phyloP scores from a whole-genome alignment of 768 basidiomycete species.

The Galerina marginata region DNA sequence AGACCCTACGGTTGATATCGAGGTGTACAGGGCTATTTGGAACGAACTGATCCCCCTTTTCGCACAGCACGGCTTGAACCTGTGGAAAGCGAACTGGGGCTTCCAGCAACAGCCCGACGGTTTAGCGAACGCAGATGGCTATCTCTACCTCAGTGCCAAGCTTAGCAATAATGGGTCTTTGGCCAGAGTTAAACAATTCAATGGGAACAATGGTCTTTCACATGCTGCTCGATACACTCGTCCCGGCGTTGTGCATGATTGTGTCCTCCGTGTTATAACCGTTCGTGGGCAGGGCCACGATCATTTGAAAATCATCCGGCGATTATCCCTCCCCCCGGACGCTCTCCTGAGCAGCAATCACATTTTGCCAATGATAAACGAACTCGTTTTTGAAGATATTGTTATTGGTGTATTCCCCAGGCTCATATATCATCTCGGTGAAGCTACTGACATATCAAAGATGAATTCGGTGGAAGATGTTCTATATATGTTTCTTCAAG shows the following conservation, averaged over 20 bases:
- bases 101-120: too few species aligned
- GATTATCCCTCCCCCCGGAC: conserved; percentile 5
- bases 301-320: conserved; percentile 3
- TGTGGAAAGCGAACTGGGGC: too few species aligned
- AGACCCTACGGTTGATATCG: too few species aligned
- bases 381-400: conserved; percentile 14
- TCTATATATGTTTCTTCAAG: conserved; percentile 12
- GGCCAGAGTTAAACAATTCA: not conserved
- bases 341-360: conserved; percentile 10
- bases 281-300: conserved; percentile 7
- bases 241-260: not conserved
- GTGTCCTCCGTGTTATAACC: conserved; percentile 1
- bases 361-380: conserved; percentile 12
- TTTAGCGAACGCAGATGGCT: too few species aligned
- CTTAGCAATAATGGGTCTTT: too few species aligned
- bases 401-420: conserved; percentile 14
- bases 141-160: too few species aligned
- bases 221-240: conserved; percentile 1
- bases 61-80: too few species aligned
- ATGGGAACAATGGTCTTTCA: not conserved
- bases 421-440: not conserved
- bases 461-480: conserved; percentile 15
- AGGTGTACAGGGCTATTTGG: too few species aligned
- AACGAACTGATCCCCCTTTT: too few species aligned
- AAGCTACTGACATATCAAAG: not conserved